Percentiles rank a stretch among this genome's conserved stretches.
These are phyloP conservation scores for Cryptococcus sp. DNA, from an alignment of 1,284 basidiomycete species.

Conservation along the genomic window DNA sequence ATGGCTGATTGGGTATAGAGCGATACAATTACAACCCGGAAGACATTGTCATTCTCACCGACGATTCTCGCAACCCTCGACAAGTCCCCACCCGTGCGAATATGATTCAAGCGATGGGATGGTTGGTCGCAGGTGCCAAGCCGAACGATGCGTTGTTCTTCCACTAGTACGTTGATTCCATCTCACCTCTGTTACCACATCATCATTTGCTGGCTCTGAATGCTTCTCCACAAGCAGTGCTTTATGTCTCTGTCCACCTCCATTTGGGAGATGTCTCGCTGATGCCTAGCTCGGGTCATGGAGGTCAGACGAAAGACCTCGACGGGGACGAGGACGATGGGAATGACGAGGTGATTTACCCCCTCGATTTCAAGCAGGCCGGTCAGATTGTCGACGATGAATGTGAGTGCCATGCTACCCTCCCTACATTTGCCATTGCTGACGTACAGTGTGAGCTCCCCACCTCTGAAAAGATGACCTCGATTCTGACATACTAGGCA, in stretches of 20 bases:
- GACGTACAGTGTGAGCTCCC: conserved; percentile 2
- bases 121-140: conserved; percentile 73
- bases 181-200: background rate
- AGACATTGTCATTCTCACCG: conserved; percentile 83
- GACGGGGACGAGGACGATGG: conserved; percentile 60
- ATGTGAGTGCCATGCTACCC: conserved; percentile 34
- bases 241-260: no score
- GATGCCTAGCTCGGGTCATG: conserved; percentile 73
- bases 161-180: conserved; percentile 61
- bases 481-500: conserved; percentile 25
- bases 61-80: conserved; percentile 60
- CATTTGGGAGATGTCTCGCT: no score
- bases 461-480: background rate
- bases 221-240: no score
- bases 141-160: conserved; percentile 87
- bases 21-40: conserved; percentile 65
- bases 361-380: conserved; percentile 64
- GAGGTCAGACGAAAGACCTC: conserved; percentile 66
- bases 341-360: conserved; percentile 71
- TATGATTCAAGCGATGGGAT: conserved; percentile 78
- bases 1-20: conserved; percentile 42
- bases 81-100: conserved; percentile 71
- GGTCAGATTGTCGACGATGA: conserved; percentile 82
- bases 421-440: background rate
- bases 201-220: background rate